Evolutionary conservation across 257 asterid species (phyloP), one percentile per base, ranked within the genome.

Genomic region (Linaria vulgaris): DNA sequence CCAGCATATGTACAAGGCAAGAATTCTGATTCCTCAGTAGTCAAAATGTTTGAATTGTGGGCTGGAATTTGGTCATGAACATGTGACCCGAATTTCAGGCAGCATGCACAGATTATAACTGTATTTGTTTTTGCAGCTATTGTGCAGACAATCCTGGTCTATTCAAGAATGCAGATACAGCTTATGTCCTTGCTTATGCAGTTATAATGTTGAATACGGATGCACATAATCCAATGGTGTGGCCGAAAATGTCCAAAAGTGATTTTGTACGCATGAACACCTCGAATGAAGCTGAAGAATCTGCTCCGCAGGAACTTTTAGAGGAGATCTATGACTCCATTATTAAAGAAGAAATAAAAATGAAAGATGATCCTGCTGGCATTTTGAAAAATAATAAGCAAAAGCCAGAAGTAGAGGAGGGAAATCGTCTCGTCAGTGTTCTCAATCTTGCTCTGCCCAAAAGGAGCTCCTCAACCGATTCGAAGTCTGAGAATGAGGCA

Each of bases 111-210:
- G 64, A 54, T 69, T 69, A 59, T 58, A 66, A 74, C 60, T n/a
- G 57, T 55, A 50, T 47, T 20, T 61, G 1, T n/a, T 58, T 76
- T 71, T 70, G 77, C 94, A 94, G 99, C 67, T 94, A 82, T 72
- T 94, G 96, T 75, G 95, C 97, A 39, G 95, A 84, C 67, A 94
- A 87, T 73, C 99, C 99, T 61, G 95, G 81, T 69, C 78, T 94
- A 64, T 94, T 94, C 83, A 94, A 87, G 90, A 87, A 85, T 82
- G 95, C 99, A 68, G 97, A 94, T 74, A 88, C 95, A 27, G 99
- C 97, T 15, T 94, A 94, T 79, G 90, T 94, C 71, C 95, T 94
- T 70, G 99, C 99, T 63, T 94, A 94, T 90, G 99, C 99, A 10
- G 97, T 90, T 78, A 90, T 94, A 70, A 82, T 94, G 99, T 74